A percentile compares a stretch with the other conserved stretches of the same genome.
phyloP scores from a whole-genome alignment of 1,139 yeast species.

The Debaryomycetaceae sp. region DNA sequence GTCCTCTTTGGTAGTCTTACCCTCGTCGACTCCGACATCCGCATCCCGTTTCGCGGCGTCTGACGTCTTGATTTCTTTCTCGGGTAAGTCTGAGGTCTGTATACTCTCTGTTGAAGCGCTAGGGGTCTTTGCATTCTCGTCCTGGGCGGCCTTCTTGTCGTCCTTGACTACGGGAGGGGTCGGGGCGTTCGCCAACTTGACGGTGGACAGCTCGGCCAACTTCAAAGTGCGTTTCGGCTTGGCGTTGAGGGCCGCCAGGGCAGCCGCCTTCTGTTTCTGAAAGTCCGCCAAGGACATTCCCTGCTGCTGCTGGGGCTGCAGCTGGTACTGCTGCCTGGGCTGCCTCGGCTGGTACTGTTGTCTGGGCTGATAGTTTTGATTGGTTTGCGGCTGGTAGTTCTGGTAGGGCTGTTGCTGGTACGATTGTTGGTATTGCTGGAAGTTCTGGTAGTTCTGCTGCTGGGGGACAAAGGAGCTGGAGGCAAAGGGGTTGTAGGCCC shows the following conservation, averaged over 20 bases:
- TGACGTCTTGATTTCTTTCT: conserved; percentile 4
- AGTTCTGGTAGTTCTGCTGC: conserved; percentile 12
- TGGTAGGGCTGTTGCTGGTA: conserved; percentile 11
- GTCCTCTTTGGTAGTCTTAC: conserved; percentile 6
- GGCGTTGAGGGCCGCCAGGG: conserved; percentile 21
- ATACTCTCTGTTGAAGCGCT: conserved; percentile 4
- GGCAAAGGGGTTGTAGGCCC: conserved; percentile 11
- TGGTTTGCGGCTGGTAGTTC: conserved; percentile 8
- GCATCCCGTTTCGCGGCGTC: conserved; percentile 8
- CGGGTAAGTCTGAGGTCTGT: no score
- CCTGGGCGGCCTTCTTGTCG: conserved; percentile 8
- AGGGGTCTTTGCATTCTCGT: conserved; percentile 9
- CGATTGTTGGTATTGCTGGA: conserved; percentile 6
- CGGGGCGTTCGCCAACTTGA: conserved; percentile 55
- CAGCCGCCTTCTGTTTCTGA: conserved; percentile 54
- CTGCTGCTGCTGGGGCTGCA: conserved; percentile 16
- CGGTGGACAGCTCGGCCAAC: conserved; percentile 53
- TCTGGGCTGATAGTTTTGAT: conserved; percentile 3
- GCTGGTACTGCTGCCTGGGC: no score
- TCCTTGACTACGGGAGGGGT: conserved; percentile 23
- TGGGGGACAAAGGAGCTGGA: conserved; percentile 35
- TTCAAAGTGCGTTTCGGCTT: conserved; percentile 57
- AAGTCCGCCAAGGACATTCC: conserved; percentile 86
- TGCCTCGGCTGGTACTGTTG: conserved; percentile 9
- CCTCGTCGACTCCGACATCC: conserved; percentile 3